phyloP scores from a whole-genome alignment of 1,284 basidiomycete genomes.

The Taiwanofungus camphoratus region DNA sequence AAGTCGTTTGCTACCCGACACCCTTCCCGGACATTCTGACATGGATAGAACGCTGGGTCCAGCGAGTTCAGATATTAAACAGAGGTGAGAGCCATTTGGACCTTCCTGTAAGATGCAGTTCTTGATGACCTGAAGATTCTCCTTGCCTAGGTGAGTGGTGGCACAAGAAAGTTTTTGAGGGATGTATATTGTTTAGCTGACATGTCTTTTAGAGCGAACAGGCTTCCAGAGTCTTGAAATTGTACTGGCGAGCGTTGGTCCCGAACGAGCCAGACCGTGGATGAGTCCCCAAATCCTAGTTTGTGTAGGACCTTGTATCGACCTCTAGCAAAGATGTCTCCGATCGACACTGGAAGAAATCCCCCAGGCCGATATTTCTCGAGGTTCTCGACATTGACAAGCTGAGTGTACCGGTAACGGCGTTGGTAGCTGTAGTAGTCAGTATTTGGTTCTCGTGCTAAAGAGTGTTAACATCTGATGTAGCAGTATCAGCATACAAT shows the following conservation, averaged over 20 bases:
- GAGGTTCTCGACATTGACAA: conserved; percentile 27
- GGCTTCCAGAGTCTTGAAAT: conserved; percentile 9
- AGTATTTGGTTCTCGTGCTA: too few species aligned
- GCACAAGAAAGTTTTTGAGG: conserved; percentile 17
- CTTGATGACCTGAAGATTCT: conserved; percentile 18
- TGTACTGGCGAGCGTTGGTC: conserved; percentile 17
- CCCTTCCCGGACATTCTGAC: conserved; percentile 26
- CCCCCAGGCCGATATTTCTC: conserved; percentile 32
- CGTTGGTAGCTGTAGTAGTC: too few species aligned
- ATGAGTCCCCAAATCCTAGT: conserved; percentile 34
- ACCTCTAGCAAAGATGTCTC: conserved; percentile 27
- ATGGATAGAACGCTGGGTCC: conserved; percentile 30
- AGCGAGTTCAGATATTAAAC: conserved; percentile 26
- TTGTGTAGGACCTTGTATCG: conserved; percentile 35
- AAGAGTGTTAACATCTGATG: too few species aligned
- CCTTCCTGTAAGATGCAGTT: conserved; percentile 28
- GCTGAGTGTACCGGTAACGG: too few species aligned
- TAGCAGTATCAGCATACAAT: too few species aligned
- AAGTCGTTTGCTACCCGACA: conserved; percentile 26
- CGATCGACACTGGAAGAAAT: conserved; percentile 31
- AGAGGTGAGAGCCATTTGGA: conserved; percentile 30
- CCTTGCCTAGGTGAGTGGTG: conserved; percentile 4
- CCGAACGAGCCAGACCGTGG: conserved; percentile 37
- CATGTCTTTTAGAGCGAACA: conserved; percentile 33
- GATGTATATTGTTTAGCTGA: conserved; percentile 24